phyloP scores from a whole-genome alignment of 208 protist species.

The Naegleria gruberi region DNA sequence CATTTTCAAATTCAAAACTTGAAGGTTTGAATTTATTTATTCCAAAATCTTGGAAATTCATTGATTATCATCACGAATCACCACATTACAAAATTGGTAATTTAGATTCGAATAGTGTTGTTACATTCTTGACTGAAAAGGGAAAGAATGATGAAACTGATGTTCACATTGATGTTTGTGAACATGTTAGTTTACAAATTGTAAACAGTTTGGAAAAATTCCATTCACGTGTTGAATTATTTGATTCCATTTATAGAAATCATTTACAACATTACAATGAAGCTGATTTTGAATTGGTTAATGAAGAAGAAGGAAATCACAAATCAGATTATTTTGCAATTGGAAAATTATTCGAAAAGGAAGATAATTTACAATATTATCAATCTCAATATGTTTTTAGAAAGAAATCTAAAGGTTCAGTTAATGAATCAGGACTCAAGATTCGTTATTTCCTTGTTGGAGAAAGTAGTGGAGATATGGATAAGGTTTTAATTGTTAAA shows the following conservation, averaged over 20 bases:
- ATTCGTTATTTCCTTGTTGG: neutral
- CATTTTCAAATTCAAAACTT: neutral
- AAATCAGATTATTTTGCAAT: too few species aligned
- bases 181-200: neutral
- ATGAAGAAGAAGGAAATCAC: neutral
- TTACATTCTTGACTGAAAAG: neutral
- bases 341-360: neutral
- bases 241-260: too few species aligned
- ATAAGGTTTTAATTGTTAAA: neutral
- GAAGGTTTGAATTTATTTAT: neutral
- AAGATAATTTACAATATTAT: neutral
- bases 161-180: neutral
- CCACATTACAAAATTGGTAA: neutral
- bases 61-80: neutral
- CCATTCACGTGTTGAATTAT: too few species aligned
- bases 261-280: too few species aligned
- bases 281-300: neutral
- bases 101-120: neutral
- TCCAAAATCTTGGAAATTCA: neutral
- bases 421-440: neutral
- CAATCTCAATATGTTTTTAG: neutral
- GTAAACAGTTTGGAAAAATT: neutral
- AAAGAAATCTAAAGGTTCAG: neutral
- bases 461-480: neutral
- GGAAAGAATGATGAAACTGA: neutral